Base-by-base conservation (phyloP, 2,329 filamentous ascomycete genomes). In the Aspergillus sp. region DNA sequence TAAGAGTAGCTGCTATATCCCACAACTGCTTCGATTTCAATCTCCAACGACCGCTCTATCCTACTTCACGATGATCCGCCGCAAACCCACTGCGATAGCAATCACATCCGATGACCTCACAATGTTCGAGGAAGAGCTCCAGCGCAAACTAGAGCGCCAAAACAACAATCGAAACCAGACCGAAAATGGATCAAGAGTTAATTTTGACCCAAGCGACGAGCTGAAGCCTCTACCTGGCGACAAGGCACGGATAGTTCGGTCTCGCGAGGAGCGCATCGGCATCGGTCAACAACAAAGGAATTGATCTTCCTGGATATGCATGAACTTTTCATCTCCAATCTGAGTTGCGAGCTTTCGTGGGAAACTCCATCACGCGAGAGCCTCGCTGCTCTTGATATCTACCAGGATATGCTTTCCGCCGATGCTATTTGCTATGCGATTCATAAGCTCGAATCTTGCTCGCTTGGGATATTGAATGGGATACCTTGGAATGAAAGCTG, bases 71-170 rank as follows among this genome's bases (percentile, higher is more conserved):
- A 83, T 83, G 81, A 79, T 83, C 60, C 81, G 81, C 64, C 80
- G 81, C 63, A 81, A 82, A 65, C 81, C 81, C 30, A 83, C 81
- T 23, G 79, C 80, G n/a, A 79, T 83, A 49, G 78, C 80, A 48
- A 74, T 83, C 23, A 82, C 81, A 0, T 72, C 77, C 4, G 81
- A 83, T 71, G 81, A 83, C 64, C 71, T 83, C 28, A 70, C 76
- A 17, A 68, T 77, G n/a, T 82, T 82, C 60, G 80, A 82, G 71
- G 79, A 83, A 63, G 60, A 71, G 19, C 75, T 74, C 54, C 65
- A 74, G 15, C 75, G 72, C 62, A 74, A 72, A 60, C 59, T 70
- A 41, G 60, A 64, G 30, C 66, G 69, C 52, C 64, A 76, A 65
- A 73, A 70, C 38, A 71, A 70, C 60, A 66, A 63, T 48, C 59